Conservation (phyloP, 1,284 basidiomycete species). For the Sporisorium graminicola region DNA sequence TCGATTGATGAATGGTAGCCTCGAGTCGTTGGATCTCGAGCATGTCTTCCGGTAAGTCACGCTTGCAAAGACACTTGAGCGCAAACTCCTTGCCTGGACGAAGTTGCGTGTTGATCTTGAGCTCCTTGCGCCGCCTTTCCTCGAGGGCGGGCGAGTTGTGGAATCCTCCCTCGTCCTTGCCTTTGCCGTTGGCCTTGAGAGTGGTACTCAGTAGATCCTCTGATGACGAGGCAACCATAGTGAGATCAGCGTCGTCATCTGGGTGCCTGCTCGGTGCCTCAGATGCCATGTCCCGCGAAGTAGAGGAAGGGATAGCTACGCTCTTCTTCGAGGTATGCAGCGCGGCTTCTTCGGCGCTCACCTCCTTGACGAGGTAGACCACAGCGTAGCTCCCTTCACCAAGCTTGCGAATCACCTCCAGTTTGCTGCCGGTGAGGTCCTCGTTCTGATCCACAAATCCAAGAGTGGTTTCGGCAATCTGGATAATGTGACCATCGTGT, state of each 20-base stretch:
- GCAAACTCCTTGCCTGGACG: conserved; percentile 79
- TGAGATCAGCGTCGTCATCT: conserved; percentile 44
- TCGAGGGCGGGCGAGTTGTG: conserved; percentile 51
- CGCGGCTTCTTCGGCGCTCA: conserved; percentile 45
- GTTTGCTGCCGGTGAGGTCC: conserved; percentile 49
- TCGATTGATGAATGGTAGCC: conserved; percentile 93
- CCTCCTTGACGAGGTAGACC: conserved; percentile 67
- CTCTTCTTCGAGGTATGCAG: conserved; percentile 19
- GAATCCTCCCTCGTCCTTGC: conserved; percentile 33
- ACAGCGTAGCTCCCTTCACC: conserved; percentile 68
- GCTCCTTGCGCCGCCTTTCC: conserved; percentile 48
- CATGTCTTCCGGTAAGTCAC: conserved; percentile 63
- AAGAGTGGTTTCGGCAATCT: conserved; percentile 59
- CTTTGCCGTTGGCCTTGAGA: conserved; percentile 36
- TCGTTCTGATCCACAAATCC: conserved; percentile 63
- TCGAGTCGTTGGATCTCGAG: conserved; percentile 67
- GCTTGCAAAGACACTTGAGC: conserved; percentile 90
- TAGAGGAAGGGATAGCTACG: conserved; percentile 18
- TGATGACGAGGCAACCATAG: conserved; percentile 34
- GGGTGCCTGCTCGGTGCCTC: neutral
- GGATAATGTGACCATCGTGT: conserved; percentile 64
- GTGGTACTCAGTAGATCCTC: conserved; percentile 50
- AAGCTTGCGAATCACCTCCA: conserved; percentile 64
- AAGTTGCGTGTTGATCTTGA: conserved; percentile 34
- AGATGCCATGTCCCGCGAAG: conserved; percentile 1